These are phyloP conservation scores for Paraurostyla sp. DNA, from an alignment of 73 alveolate species.

Conservation along the genomic window DNA sequence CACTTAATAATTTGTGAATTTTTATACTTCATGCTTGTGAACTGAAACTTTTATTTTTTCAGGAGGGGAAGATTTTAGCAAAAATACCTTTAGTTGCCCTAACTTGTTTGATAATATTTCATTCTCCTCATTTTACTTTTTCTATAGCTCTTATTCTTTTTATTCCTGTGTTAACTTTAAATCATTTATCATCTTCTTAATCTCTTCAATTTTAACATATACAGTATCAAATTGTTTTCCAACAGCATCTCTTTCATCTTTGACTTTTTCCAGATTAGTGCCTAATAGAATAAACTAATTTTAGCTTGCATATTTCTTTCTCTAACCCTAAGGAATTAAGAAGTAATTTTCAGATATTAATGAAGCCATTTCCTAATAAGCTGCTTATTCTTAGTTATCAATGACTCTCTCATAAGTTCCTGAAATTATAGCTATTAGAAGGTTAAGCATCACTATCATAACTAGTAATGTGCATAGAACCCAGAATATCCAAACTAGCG, in stretches of 20 bases:
- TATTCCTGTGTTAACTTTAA: neutral
- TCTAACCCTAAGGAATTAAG: neutral
- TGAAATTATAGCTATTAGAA: conserved; percentile 57
- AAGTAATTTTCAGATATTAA: conserved; percentile 53
- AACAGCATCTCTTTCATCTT: neutral
- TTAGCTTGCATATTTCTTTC: conserved; percentile 16
- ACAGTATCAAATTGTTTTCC: neutral
- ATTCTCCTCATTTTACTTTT: too few species aligned
- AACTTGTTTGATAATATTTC: too few species aligned
- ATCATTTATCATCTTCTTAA: neutral
- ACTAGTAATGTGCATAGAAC: conserved; percentile 11
- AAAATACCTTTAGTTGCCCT: neutral
- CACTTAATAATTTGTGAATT: neutral
- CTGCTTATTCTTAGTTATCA: neutral
- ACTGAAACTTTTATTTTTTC: neutral
- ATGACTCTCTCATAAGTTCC: conserved; percentile 57
- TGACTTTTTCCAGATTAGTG: neutral
- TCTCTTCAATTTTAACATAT: neutral
- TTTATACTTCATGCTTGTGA: neutral
- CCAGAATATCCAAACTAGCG: conserved; percentile 20
- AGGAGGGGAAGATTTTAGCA: neutral
- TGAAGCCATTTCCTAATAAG: conserved; percentile 52
- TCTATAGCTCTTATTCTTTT: neutral
- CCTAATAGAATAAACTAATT: neutral
- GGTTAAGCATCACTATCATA: conserved; percentile 61